These are phyloP conservation scores for Citeromyces hawaiiensis DNA, from an alignment of 1,139 yeast species.

Conservation along the genomic window DNA sequence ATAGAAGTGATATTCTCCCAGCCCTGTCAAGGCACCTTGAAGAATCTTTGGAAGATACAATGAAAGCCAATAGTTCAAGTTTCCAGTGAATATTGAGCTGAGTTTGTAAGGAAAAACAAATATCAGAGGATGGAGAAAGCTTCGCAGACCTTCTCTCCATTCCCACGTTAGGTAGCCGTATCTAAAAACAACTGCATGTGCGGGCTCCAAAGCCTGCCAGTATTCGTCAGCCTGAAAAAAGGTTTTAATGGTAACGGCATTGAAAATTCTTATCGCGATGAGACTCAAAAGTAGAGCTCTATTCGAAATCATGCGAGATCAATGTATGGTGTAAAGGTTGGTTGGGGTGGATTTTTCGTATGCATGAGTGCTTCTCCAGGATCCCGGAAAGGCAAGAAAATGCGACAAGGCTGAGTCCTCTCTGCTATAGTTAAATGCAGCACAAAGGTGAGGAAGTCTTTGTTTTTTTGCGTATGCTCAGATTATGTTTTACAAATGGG, in stretches of 20 bases:
- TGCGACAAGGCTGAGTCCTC: too few species aligned
- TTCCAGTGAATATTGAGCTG: constrained; percentile 15
- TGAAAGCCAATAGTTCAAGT: constrained; percentile 18
- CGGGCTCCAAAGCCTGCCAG: constrained; percentile 90
- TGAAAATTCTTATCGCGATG: constrained; percentile 33
- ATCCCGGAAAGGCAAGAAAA: too few species aligned
- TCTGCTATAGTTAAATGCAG: too few species aligned
- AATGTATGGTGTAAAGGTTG: not conserved
- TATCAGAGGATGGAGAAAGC: constrained; percentile 68
- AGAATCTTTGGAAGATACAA: constrained; percentile 45
- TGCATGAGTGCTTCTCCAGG: too few species aligned
- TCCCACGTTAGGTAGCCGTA: constrained; percentile 93
- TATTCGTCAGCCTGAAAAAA: constrained; percentile 96
- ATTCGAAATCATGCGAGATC: not conserved
- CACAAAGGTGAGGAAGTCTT: too few species aligned
- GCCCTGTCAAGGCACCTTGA: constrained; percentile 59
- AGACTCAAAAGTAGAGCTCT: constrained; percentile 7
- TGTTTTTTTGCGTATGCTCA: too few species aligned
- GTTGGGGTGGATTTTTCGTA: too few species aligned
- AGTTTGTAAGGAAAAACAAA: constrained; percentile 32
- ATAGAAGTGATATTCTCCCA: constrained; percentile 55
- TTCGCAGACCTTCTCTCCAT: constrained; percentile 66
- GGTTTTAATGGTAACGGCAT: constrained; percentile 51
- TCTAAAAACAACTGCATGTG: constrained; percentile 61
- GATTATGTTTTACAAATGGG: too few species aligned